Conservation (phyloP, 2,329 filamentous ascomycete genomes). For the Orbilia blumenaviensis region DNA sequence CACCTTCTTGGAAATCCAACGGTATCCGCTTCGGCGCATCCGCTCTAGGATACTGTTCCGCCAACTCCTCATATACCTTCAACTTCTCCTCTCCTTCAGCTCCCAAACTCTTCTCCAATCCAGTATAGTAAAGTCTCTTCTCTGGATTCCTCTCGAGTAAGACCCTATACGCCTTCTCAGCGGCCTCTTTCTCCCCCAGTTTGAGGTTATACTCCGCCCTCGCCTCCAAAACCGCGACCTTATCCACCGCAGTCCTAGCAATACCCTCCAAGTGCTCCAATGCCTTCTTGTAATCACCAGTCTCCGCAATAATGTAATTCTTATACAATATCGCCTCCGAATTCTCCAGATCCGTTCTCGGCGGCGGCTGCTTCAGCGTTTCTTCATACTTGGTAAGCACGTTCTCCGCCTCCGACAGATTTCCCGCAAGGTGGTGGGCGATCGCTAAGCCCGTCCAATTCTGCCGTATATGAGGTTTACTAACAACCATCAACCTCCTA, state of each 20-base stretch:
- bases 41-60: constrained; percentile 79
- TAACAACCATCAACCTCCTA: constrained; percentile 84
- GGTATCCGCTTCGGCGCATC: constrained; percentile 88
- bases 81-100: constrained; percentile 73
- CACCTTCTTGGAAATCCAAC: constrained; percentile 83
- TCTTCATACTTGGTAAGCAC: constrained; percentile 92
- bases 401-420: constrained; percentile 85
- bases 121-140: constrained; percentile 84
- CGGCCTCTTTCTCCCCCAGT: constrained; percentile 79
- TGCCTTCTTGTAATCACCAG: constrained; percentile 81
- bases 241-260: constrained; percentile 81
- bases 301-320: constrained; percentile 91
- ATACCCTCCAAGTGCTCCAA: constrained; percentile 84
- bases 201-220: constrained; percentile 84
- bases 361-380: constrained; percentile 78
- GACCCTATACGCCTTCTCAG: constrained; percentile 79
- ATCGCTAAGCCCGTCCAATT: constrained; percentile 98
- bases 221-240: constrained; percentile 83
- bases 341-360: constrained; percentile 81
- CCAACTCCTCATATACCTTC: constrained; percentile 82
- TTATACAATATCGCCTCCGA: constrained; percentile 95
- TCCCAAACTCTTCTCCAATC: constrained; percentile 74
- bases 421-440: constrained; percentile 88
- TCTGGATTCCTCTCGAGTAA: constrained; percentile 89
- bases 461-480: constrained; percentile 80